Base-by-base conservation (phyloP, 495 filamentous ascomycete genomes). In the Aspergillus carlsbadensis region DNA sequence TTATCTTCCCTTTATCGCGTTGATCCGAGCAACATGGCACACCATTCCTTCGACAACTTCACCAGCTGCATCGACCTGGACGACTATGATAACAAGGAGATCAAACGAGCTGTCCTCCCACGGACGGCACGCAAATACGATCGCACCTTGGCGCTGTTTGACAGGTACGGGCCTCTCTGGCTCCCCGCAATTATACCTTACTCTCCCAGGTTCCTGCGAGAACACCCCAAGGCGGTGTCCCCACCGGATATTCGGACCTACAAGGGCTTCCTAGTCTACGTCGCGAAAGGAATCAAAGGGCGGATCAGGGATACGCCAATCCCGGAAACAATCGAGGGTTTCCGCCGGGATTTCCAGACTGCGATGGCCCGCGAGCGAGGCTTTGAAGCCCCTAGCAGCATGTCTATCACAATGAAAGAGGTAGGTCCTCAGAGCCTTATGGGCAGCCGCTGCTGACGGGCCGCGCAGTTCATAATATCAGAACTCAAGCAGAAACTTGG, bases 191-290 rank as follows among this genome's bases (percentile, higher is more conserved):
- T 20, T 21, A 6, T 20, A n/a, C 17, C 22, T 17, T 20, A n/a
- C 31, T 36, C 15, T 13, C 34, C 40, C 34, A 52, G 33, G 15
- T 52, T 52, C 14, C 31, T 52, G 37, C 5, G 22, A 34, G 33
- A 39, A 24, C 48, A 52, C 18, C 34, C 31, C 15, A 7, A 18
- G 37, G 34, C 48, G 5, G 21, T 10, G 17, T 52, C 31, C 10
- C 48, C 48, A 2, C 48, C 48, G 20, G 18, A 39, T 52, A 24
- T 52, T n/a, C 18, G 6, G 40, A 52, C 36, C 1, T 52, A 52
- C 15, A 52, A 40, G 24, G 48, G 14, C 5, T 20, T 39, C 20
- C 40, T 52, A 18, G 34, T 39, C 8, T 52, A 39, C 36, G 37
- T 39, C 11, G 20, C 34, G 21, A n/a, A 4, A 39, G 40, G 40